phyloP scores from a whole-genome alignment of 306 rosid species.

The Cicer judaicum region DNA sequence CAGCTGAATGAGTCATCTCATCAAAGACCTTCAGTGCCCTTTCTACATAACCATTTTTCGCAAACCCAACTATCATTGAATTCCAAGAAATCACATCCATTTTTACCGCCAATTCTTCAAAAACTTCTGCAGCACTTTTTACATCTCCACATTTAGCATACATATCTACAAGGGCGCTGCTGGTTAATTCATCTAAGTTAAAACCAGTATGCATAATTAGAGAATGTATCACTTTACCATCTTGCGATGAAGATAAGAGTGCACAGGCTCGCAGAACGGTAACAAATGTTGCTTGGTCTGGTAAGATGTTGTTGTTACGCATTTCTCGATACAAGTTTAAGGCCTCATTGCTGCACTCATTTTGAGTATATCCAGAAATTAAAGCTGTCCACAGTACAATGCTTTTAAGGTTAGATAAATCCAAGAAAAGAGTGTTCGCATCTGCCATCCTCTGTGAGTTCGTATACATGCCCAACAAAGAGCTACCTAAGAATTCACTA shows the following conservation, averaged over 20 bases:
- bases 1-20: slow-evolving; percentile 55
- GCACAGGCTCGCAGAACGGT: slow-evolving; percentile 74
- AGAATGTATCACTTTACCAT: slow-evolving; percentile 70
- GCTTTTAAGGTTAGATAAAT: slow-evolving; percentile 65
- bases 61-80: slow-evolving; percentile 85
- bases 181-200: slow-evolving; percentile 69
- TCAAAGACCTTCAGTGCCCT: slow-evolving; percentile 60
- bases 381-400: slow-evolving; percentile 67
- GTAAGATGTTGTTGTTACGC: slow-evolving; percentile 62
- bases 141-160: slow-evolving; percentile 86
- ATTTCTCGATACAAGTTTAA: slow-evolving; percentile 59
- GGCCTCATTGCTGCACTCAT: slow-evolving; percentile 61
- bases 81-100: slow-evolving; percentile 78
- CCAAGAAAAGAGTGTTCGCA: slow-evolving; percentile 65
- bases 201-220: slow-evolving; percentile 72
- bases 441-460: slow-evolving; percentile 62
- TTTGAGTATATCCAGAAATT: slow-evolving; percentile 73
- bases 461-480: slow-evolving; percentile 75
- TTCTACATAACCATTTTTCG: slow-evolving; percentile 79
- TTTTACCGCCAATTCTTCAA: slow-evolving; percentile 63
- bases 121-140: slow-evolving; percentile 61
- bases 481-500: slow-evolving; percentile 66
- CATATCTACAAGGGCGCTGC: slow-evolving; percentile 85
- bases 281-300: slow-evolving; percentile 88
- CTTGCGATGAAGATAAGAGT: slow-evolving; percentile 61